phyloP scores from a whole-genome alignment of 2,329 filamentous ascomycete species.

The Sporothrix euskadiensis region DNA sequence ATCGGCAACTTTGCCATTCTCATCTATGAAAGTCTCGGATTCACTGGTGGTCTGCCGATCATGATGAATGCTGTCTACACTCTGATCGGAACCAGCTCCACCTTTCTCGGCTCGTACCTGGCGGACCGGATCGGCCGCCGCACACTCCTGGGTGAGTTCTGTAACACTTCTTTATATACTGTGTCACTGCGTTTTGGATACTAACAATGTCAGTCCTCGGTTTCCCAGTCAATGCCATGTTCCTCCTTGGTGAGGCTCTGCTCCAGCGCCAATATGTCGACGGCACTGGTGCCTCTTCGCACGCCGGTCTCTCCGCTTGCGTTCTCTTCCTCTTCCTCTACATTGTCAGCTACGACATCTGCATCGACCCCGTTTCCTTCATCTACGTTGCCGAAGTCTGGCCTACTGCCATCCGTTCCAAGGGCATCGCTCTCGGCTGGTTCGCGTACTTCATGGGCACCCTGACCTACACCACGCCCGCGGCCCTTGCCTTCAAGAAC shows the following conservation, averaged over 20 bases:
- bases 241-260: constrained; percentile 20
- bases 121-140: constrained; percentile 22
- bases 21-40: constrained; percentile 23
- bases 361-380: constrained; percentile 22
- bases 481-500: constrained; percentile 21
- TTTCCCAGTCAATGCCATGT: constrained; percentile 12
- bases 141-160: neutral
- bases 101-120: constrained; percentile 20
- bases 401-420: constrained; percentile 22
- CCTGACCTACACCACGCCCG: constrained; percentile 23
- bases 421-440: constrained; percentile 25
- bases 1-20: constrained; percentile 26
- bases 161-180: neutral
- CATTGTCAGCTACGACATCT: constrained; percentile 23
- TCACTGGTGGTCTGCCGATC: constrained; percentile 22
- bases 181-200: no score
- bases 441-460: constrained; percentile 23
- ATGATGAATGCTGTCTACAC: constrained; percentile 27
- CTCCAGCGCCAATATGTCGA: constrained; percentile 24
- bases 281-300: neutral
- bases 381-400: constrained; percentile 26
- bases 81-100: constrained; percentile 7
- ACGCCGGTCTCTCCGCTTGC: constrained; percentile 14
- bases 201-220: neutral
- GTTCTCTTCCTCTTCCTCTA: constrained; percentile 23